Conservation (phyloP, 2,329 filamentous ascomycete genomes). For the Fusarium denticulatum region DNA sequence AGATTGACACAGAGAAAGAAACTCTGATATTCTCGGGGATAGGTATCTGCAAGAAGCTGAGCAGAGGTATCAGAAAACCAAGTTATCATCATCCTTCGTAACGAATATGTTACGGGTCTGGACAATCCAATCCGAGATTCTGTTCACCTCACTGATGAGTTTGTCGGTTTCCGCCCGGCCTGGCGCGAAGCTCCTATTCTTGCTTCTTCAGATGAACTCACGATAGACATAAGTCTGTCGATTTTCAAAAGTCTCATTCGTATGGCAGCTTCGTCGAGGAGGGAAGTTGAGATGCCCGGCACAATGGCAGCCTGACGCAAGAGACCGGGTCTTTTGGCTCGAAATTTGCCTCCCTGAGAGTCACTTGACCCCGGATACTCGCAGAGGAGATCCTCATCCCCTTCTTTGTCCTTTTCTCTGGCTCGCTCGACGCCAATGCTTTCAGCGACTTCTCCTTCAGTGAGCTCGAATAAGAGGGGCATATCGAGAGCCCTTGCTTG, state of each 20-base stretch:
- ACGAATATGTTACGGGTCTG: not conserved
- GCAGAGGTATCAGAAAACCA: not conserved
- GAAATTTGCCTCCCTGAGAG: not conserved
- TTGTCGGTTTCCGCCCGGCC: not conserved
- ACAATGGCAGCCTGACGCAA: not conserved
- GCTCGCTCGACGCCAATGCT: not conserved
- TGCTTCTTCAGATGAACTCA: not conserved
- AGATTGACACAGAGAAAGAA: not conserved
- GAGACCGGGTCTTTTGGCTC: not conserved
- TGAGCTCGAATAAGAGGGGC: not conserved
- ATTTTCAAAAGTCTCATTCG: not conserved
- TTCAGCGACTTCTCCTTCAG: not conserved
- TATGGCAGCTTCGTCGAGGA: not conserved
- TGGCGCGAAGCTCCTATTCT: not conserved
- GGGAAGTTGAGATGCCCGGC: not conserved
- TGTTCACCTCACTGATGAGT: not conserved
- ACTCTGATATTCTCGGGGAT: not conserved
- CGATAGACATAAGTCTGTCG: not conserved
- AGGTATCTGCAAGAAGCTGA: not conserved
- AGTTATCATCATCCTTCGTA: not conserved
- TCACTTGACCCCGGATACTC: not conserved
- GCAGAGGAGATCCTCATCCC: not conserved
- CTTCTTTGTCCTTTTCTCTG: not conserved
- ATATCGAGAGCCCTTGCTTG: not conserved
- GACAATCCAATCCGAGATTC: not conserved